Evolutionary conservation across 345 rosid genomes (phyloP), one percentile per base, ranked within the genome.

Genomic region (Limnanthes douglasii): DNA sequence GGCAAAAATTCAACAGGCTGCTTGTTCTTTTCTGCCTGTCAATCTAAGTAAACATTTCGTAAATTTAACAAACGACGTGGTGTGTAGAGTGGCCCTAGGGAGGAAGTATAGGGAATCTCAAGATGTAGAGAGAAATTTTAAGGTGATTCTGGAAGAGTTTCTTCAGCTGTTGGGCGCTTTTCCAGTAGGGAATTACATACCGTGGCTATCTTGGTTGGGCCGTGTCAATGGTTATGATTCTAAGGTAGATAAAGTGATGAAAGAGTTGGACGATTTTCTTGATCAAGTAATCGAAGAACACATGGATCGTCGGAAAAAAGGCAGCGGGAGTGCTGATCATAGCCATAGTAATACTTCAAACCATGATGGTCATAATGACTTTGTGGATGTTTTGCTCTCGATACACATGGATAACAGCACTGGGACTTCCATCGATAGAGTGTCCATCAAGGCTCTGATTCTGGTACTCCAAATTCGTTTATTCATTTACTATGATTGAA

Each of bases 41-140:
- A 50, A 83, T 52, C 38, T 74, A 24, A 72, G 64, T 14, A 61
- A 54, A 32, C n/a, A 45, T 10, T 37, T 59, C 3, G 14, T 32
- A 1, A 13, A 20, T 5, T 37, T 59, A 1, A 59, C 77, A 0
- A 72, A 61, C 35, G 65, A 69, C 43, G 52, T 78, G 16, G 32
- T 61, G 13, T 72, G 79, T 21, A 57, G 83, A 54, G 57, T 37
- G n/a, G 65, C 76, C 6, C 49, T 72, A 1, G 86, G 94, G 18
- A 62, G 58, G 22, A 78, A 69, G 45, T 63, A 77, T 15, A 37
- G 61, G 1, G 64, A n/a, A n/a, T n/a, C n/a, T n/a, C n/a, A n/a
- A n/a, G n/a, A n/a, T n/a, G n/a, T n/a, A n/a, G 72, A 35, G 9
- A 54, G 32, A n/a, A 65, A 44, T 34, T 66, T 71, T 11, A 53